Base-by-base conservation (phyloP, 139 green algal species). In the Pleodorina starrii region DNA sequence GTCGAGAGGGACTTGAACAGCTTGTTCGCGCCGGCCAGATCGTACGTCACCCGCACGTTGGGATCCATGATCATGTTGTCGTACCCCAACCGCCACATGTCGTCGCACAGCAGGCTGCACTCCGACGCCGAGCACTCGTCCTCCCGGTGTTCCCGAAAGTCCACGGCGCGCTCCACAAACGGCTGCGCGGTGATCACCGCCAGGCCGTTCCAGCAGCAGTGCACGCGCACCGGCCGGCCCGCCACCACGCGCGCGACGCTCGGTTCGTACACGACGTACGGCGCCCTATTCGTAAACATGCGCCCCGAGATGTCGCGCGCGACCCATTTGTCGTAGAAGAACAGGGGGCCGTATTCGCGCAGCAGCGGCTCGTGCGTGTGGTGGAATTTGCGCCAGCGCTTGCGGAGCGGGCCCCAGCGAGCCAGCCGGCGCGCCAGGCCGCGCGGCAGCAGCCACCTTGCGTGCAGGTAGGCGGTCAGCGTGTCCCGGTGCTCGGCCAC, bases 131-230 rank as follows among this genome's bases (percentile, higher is more conserved):
- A n/a, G 72, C 94, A 96, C 82, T 96, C 81, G 4, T 63, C 81
- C 11, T 60, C 40, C 27, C 46, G 36, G 27, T 93, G 77, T 9
- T 48, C 57, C 27, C 92, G 48, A 81, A 94, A 95, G 2, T 82
- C 35, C 32, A 95, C 27, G 7, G 78, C 48, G 42, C 44, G 38
- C n/a, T 63, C 0, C 7, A 54, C 27, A 29, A 96, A 91, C 19
- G 94, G 93, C 43, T 76, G 86, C 17, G 94, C 90, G 74, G 71
- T 73, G 42, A 96, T 84, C 25, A 93, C 76, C 12, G 88, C 92
- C 25, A 96, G 77, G n/a, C 94, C 94, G 78, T 96, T 96, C 94
- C 94, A 96, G 88, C 94, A 96, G 91, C 94, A 95, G 32, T 89
- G 79, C 43, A 90, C 92, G 14, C 91, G 91, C 44, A 95, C 85